Conservation (phyloP, 2,329 filamentous ascomycete species). For the Aspergillus ibericus region DNA sequence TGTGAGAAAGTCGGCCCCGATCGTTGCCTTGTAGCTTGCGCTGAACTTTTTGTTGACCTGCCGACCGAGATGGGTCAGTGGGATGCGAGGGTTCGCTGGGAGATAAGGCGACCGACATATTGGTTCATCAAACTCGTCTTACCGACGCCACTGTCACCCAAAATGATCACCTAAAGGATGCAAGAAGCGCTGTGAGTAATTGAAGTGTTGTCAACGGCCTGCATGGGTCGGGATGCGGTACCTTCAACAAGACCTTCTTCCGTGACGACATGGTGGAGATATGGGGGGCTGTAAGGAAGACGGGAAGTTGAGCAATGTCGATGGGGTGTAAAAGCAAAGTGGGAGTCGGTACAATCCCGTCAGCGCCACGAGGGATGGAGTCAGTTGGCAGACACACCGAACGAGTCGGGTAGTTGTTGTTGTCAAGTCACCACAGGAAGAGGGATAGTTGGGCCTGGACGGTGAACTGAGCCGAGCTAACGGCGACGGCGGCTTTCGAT, state of each 20-base stretch:
- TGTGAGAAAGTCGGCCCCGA: conserved; percentile 96
- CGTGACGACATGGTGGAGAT: conserved; percentile 65
- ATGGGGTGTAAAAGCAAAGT: background rate
- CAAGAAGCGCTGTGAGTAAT: conserved; percentile 13
- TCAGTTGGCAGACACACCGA: background rate
- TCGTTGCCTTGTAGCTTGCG: conserved; percentile 98
- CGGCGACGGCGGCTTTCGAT: conserved; percentile 25
- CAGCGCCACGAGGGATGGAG: background rate
- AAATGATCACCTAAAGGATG: conserved; percentile 80
- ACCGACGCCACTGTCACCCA: conserved; percentile 97
- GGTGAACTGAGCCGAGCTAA: conserved; percentile 7
- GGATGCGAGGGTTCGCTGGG: conserved; percentile 1
- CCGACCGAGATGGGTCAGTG: conserved; percentile 16
- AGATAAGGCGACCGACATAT: conserved; percentile 72
- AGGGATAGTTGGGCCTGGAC: conserved; percentile 13
- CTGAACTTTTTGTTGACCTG: conserved; percentile 99
- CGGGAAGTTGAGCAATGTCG: conserved; percentile 1
- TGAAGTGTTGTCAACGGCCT: background rate
- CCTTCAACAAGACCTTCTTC: conserved; percentile 91
- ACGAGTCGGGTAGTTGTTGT: conserved; percentile 3
- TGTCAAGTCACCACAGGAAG: conserved; percentile 3
- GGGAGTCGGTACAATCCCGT: background rate
- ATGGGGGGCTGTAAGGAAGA: conserved; percentile 6
- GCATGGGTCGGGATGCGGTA: conserved; percentile 38
- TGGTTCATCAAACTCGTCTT: conserved; percentile 99